A percentile compares a stretch with the other conserved stretches of the same genome.
phyloP scores from a whole-genome alignment of 2,329 filamentous ascomycete species.

The Lomentospora prolificans region DNA sequence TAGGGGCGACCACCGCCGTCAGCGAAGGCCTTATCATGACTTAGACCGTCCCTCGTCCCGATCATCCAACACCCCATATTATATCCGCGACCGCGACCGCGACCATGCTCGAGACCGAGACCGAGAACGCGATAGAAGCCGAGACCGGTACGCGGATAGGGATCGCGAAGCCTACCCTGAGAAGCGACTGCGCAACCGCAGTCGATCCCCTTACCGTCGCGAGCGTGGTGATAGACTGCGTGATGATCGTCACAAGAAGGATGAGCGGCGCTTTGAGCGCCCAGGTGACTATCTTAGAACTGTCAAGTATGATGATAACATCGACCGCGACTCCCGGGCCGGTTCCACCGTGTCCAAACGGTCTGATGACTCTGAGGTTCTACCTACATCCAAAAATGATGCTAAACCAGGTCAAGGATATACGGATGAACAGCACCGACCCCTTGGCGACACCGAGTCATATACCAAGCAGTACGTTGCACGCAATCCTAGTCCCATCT shows the following conservation, averaged over 20 bases:
- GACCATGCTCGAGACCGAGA: conserved; percentile 15
- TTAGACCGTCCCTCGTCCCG: conserved; percentile 40
- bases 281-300: conserved; percentile 11
- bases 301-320: conserved; percentile 35
- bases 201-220: conserved; percentile 35
- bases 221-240: conserved; percentile 27
- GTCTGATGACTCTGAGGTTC: conserved; percentile 28
- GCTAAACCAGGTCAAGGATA: conserved; percentile 56
- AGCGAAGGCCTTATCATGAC: conserved; percentile 45
- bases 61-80: conserved; percentile 32
- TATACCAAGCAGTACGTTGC: conserved; percentile 9
- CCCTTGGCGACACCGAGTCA: not conserved
- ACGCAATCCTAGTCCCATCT: not conserved
- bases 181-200: conserved; percentile 47
- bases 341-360: conserved; percentile 6
- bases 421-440: conserved; percentile 4
- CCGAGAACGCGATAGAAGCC: conserved; percentile 19
- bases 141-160: conserved; percentile 15
- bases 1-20: conserved; percentile 29
- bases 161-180: conserved; percentile 36
- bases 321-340: conserved; percentile 33
- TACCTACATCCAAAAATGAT: conserved; percentile 49
- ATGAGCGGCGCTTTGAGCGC: conserved; percentile 19
- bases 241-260: conserved; percentile 23
- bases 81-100: conserved; percentile 40